Evolutionary conservation across 257 asterid species (phyloP).

Genomic region (Plantago major): DNA sequence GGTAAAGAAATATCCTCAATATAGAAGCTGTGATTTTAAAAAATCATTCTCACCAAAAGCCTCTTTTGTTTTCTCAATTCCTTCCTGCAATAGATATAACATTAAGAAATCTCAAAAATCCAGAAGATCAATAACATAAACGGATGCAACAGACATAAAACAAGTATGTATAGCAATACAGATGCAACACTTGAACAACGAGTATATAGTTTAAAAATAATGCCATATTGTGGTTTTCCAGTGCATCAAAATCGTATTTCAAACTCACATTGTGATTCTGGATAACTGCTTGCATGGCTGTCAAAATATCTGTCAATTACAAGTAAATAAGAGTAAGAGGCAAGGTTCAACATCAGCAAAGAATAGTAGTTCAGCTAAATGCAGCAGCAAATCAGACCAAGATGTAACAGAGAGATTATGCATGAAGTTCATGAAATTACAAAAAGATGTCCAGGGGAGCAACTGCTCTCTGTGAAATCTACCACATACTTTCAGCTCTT

Average conservation of each 20-base stretch:
- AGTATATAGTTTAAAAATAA: too few relatives aligned
- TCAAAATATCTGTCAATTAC: slow-evolving; percentile 62
- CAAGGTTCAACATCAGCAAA: slow-evolving; percentile 14
- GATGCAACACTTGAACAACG: too few relatives aligned
- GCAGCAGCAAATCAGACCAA: slow-evolving; percentile 13
- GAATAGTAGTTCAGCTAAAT: slow-evolving; percentile 4
- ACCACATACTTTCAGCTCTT: too few relatives aligned
- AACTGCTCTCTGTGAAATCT: too few relatives aligned
- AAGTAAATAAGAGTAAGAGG: slow-evolving; percentile 25
- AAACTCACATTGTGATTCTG: slow-evolving; percentile 81
- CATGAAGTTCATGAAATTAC: neutral
- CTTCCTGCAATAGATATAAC: slow-evolving; percentile 54
- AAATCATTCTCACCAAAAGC: slow-evolving; percentile 61
- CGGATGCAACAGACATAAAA: neutral
- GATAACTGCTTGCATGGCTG: slow-evolving; percentile 61
- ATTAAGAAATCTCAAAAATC: slow-evolving; percentile 5
- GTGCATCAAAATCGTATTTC: slow-evolving; percentile 7
- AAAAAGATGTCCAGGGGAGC: too few relatives aligned
- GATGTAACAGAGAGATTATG: slow-evolving; percentile 13
- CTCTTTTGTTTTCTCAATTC: slow-evolving; percentile 64
- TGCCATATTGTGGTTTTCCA: too few relatives aligned
- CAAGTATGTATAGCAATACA: too few relatives aligned
- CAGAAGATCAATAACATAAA: neutral
- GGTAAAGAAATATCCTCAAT: slow-evolving; percentile 13
- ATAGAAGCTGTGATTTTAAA: neutral